phyloP scores from a whole-genome alignment of 805 yeast genomes.

The Lipomyces japonicus region DNA sequence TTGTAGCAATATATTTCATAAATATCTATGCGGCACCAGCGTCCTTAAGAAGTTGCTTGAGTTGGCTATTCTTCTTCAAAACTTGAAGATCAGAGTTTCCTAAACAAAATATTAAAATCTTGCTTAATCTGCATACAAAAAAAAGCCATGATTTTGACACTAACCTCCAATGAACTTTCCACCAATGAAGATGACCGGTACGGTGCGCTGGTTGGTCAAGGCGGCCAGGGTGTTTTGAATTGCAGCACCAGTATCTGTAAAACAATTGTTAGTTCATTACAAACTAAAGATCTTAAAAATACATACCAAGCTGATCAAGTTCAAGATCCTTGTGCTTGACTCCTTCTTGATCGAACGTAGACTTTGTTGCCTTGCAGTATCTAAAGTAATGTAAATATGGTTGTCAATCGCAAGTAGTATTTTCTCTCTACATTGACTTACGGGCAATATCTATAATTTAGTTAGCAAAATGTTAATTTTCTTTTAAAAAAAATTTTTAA shows the following conservation, averaged over 20 bases:
- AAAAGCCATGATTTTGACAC: not conserved
- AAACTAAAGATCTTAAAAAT: not conserved
- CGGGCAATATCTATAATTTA: slow-evolving; percentile 29
- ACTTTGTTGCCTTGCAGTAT: slow-evolving; percentile 47
- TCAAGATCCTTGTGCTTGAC: slow-evolving; percentile 44
- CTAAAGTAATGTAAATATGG: slow-evolving; percentile 13
- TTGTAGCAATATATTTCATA: no score
- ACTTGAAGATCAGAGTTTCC: slow-evolving; percentile 76
- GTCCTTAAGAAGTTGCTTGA: slow-evolving; percentile 42
- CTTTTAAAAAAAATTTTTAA: slow-evolving; percentile 42
- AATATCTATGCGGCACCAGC: slow-evolving; percentile 8
- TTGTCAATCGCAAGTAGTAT: not conserved
- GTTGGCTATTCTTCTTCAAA: slow-evolving; percentile 58
- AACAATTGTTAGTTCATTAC: not conserved
- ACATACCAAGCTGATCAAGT: slow-evolving; percentile 32
- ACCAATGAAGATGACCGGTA: slow-evolving; percentile 84
- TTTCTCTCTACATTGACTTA: slow-evolving; percentile 4
- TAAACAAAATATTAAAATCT: not conserved
- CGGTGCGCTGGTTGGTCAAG: slow-evolving; percentile 86
- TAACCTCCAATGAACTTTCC: slow-evolving; percentile 94
- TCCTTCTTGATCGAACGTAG: slow-evolving; percentile 40
- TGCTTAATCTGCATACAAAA: not conserved
- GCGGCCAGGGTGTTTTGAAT: slow-evolving; percentile 74
- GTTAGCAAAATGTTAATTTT: not conserved
- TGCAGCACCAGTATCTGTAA: slow-evolving; percentile 63